phyloP scores from a whole-genome alignment of 129 eudicot genomes.

The Lactuca sativa region DNA sequence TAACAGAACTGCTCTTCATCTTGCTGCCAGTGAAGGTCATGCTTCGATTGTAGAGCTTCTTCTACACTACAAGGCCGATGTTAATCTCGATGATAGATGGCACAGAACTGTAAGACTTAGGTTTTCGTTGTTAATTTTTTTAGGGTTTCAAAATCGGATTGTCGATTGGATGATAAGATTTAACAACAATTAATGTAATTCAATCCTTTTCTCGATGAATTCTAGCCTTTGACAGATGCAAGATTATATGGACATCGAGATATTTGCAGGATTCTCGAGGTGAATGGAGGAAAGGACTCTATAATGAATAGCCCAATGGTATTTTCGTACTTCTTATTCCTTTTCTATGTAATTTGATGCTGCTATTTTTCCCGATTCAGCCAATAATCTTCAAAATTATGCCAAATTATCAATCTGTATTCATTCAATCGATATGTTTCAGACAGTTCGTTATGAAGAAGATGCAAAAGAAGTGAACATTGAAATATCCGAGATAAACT shows the following conservation, averaged over 20 bases:
- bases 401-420: no score
- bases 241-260: slow-evolving; percentile 70
- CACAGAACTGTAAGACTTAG: slow-evolving; percentile 46
- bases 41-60: slow-evolving; percentile 80
- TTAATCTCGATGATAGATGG: slow-evolving; percentile 74
- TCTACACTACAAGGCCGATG: slow-evolving; percentile 62
- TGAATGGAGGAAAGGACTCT: slow-evolving; percentile 63
- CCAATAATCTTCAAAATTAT: background rate
- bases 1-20: slow-evolving; percentile 65
- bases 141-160: slow-evolving; percentile 4
- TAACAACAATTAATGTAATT: slow-evolving; percentile 2
- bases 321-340: slow-evolving; percentile 3
- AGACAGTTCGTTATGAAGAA: slow-evolving; percentile 61
- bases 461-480: slow-evolving; percentile 62
- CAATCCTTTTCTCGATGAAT: slow-evolving; percentile 9
- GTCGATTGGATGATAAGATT: background rate
- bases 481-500: slow-evolving; percentile 52
- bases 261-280: slow-evolving; percentile 74
- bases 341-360: background rate
- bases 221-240: slow-evolving; percentile 70
- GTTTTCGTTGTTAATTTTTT: background rate
- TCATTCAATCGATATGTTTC: background rate
- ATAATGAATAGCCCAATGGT: slow-evolving; percentile 52
- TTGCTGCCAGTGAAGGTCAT: slow-evolving; percentile 81
- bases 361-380: background rate